Conservation (phyloP, 2,329 filamentous ascomycete species). For the Bipolaris gigantea region DNA sequence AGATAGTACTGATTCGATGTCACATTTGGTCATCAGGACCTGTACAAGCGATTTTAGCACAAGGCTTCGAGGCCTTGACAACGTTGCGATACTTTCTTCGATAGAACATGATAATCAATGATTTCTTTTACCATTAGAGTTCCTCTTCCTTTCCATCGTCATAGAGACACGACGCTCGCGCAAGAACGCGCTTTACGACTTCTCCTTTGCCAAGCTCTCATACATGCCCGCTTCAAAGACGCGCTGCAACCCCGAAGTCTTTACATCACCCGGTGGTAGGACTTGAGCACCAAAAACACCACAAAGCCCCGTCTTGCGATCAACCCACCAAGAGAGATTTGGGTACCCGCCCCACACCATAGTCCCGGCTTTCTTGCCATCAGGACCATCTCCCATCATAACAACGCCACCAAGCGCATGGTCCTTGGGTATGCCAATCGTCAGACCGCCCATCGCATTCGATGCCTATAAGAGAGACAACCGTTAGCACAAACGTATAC, state of each 20-base stretch:
- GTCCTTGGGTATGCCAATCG: conserved; percentile 22
- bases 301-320: conserved; percentile 35
- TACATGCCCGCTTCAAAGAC: conserved; percentile 24
- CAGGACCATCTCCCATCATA: conserved; percentile 18
- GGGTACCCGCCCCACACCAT: conserved; percentile 41
- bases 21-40: too few relatives aligned
- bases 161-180: too few relatives aligned
- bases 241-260: conserved; percentile 13
- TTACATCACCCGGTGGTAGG: conserved; percentile 34
- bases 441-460: conserved; percentile 31
- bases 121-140: background rate
- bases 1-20: too few relatives aligned
- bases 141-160: too few relatives aligned
- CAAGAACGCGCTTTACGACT: background rate
- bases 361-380: conserved; percentile 31
- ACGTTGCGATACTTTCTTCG: too few relatives aligned
- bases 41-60: too few relatives aligned
- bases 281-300: conserved; percentile 38
- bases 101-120: too few relatives aligned
- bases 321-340: conserved; percentile 41
- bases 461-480: too few relatives aligned
- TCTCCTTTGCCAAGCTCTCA: background rate
- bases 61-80: too few relatives aligned
- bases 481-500: too few relatives aligned
- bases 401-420: conserved; percentile 40